Percentiles rank a stretch among this genome's conserved stretches.
phyloP scores from a whole-genome alignment of 495 filamentous ascomycete genomes.

The Lichina pygmaea region DNA sequence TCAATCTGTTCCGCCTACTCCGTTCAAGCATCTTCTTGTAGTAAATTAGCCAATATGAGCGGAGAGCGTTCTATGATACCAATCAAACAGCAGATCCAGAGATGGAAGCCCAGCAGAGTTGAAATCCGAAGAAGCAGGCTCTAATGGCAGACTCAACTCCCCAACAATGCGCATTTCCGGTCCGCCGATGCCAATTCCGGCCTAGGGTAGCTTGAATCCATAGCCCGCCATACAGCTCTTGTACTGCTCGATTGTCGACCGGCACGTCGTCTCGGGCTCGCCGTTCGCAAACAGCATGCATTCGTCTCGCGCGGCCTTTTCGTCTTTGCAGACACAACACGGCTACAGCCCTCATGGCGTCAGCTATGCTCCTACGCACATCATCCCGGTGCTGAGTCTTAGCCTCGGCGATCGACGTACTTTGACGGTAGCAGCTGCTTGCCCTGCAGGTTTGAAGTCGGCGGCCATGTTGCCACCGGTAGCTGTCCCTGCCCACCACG shows the following conservation, averaged over 20 bases:
- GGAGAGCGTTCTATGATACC: too few species aligned
- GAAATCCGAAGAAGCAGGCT: too few species aligned
- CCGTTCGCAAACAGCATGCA: constrained; percentile 91
- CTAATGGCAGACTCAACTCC: too few species aligned
- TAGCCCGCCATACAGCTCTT: constrained; percentile 79
- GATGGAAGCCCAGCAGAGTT: too few species aligned
- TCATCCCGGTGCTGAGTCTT: too few species aligned
- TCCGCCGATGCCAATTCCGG: background rate
- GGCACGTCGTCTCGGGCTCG: constrained; percentile 56
- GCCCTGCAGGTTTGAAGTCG: too few species aligned
- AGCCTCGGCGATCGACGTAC: too few species aligned
- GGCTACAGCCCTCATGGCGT: constrained; percentile 23
- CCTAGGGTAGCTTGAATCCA: constrained; percentile 36
- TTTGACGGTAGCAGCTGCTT: too few species aligned
- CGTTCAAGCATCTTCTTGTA: background rate
- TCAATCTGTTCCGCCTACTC: background rate
- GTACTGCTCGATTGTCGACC: constrained; percentile 58
- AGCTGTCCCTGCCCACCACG: too few species aligned
- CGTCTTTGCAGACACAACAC: constrained; percentile 90
- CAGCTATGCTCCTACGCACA: too few species aligned
- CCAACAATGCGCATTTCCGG: background rate
- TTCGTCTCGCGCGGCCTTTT: constrained; percentile 80
- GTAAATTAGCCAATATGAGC: background rate
- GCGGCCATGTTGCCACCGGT: too few species aligned
- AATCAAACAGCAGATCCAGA: too few species aligned